A percentile compares a stretch with the other conserved stretches of the same genome.
Evolutionary conservation across 106 monocot species (phyloP).

Genomic region (Ottelia alismoides): DNA sequence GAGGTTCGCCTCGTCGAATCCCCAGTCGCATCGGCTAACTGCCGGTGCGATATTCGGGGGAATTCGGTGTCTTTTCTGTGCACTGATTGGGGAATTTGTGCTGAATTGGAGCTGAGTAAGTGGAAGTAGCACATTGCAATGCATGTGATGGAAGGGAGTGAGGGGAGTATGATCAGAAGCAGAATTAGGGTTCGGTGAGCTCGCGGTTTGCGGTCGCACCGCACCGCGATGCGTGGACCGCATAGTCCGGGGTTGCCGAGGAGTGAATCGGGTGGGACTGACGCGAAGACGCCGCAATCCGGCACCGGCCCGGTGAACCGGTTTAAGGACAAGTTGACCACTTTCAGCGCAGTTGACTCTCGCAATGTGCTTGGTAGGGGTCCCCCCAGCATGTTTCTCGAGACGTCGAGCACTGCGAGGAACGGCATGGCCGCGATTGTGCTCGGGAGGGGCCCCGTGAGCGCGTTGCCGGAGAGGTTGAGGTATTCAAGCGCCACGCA

Average conservation of each 20-base stretch:
- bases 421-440: constrained; percentile 43
- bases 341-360: constrained; percentile 29
- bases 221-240: constrained; percentile 22
- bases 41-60: constrained; percentile 57
- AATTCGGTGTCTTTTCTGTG: constrained; percentile 20
- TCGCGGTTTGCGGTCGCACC: no score
- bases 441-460: constrained; percentile 34
- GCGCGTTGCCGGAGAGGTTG: constrained; percentile 56
- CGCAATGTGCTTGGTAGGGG: constrained; percentile 42
- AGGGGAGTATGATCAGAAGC: constrained; percentile 7
- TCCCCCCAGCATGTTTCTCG: constrained; percentile 38
- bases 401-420: constrained; percentile 51
- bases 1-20: constrained; percentile 45
- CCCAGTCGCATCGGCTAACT: constrained; percentile 54
- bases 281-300: constrained; percentile 23
- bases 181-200: no score
- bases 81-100: no score
- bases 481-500: constrained; percentile 71
- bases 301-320: constrained; percentile 44
- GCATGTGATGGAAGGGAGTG: constrained; percentile 4
- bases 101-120: no score
- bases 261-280: constrained; percentile 25
- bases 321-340: constrained; percentile 73
- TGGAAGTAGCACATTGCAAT: no score
- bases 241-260: constrained; percentile 42